Base-by-base conservation (phyloP, 1,139 yeast species). In the Protomyces arabidopsidicola region DNA sequence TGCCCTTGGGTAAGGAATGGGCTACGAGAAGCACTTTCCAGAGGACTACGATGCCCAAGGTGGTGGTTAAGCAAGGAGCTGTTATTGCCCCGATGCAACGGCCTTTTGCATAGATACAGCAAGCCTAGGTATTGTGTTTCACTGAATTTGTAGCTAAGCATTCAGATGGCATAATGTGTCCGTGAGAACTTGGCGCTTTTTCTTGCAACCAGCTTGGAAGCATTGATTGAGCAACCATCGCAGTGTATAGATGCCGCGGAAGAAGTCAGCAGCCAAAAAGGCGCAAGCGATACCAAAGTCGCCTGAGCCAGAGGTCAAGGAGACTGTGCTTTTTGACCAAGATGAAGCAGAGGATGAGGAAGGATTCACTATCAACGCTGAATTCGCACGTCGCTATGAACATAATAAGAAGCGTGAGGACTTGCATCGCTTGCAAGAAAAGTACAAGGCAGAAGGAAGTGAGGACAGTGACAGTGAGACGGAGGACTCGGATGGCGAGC, bases 1-100 rank as follows among this genome's bases (percentile, higher is more conserved):
- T 90, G 90, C 98, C 98, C n/a, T 79, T 93, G 67, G 98, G 98
- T 38, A 96, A 89, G 75, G 97, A 93, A 77, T 93, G 98, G 98
- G 85, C 95, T 3, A 83, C 96, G 12, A 84, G 90, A 72, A 88
- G 84, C 64, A 85, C 96, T 1, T 95, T 89, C 77, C 96, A 90
- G 78, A 84, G 84, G 73, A 78, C 89, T 70, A 89, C 95, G 66
- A 90, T 88, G 84, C 98, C 98, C 55, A 82, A 89, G 71, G 85
- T 93, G 54, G 80, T 89, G 68, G 86, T 89, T 65, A 90, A 90
- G 75, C 90, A 89, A 70, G 97, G 98, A 72, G 80, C 83, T 65
- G 93, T 91, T 61, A 89, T 93, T 69, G 96, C 90, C 75, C 98
- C 98, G 38, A 77, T 93, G 63, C 42, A 45, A 12, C 53, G 42